phyloP scores from a whole-genome alignment of 306 rosid species.

The Sindora glabra region DNA sequence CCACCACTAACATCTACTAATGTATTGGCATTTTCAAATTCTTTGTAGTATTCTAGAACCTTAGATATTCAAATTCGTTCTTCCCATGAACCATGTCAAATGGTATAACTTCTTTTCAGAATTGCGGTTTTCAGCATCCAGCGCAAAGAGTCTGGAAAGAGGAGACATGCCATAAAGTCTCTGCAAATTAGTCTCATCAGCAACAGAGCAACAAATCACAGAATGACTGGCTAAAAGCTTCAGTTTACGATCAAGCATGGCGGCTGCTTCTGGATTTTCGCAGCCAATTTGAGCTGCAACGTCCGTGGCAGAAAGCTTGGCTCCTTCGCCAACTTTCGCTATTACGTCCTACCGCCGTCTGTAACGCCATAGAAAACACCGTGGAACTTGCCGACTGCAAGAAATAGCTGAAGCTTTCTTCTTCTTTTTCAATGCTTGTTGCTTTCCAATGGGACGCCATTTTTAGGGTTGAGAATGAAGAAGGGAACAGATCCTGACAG shows the following conservation, averaged over 20 bases:
- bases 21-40: conserved; percentile 25
- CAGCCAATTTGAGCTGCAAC: conserved; percentile 29
- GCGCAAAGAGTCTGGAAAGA: conserved; percentile 21
- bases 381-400: too few relatives aligned
- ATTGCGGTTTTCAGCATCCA: conserved; percentile 30
- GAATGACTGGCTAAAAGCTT: too few relatives aligned
- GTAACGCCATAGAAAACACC: too few relatives aligned
- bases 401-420: too few relatives aligned
- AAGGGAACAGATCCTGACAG: too few relatives aligned
- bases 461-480: too few relatives aligned
- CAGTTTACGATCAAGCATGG: conserved; percentile 51
- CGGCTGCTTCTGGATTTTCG: conserved; percentile 27
- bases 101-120: conserved; percentile 42
- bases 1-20: conserved; percentile 67
- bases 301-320: conserved; percentile 25
- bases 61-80: too few relatives aligned
- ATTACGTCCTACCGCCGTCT: conserved; percentile 45
- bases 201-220: too few relatives aligned
- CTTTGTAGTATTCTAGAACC: too few relatives aligned
- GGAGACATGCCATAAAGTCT: conserved; percentile 31
- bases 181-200: too few relatives aligned
- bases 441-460: too few relatives aligned
- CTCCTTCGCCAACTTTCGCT: conserved; percentile 25
- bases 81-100: conserved; percentile 35
- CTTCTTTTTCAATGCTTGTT: conserved; percentile 26